Evolutionary conservation across 2,329 filamentous ascomycete genomes (phyloP).

Genomic region (Epichloe sibirici): DNA sequence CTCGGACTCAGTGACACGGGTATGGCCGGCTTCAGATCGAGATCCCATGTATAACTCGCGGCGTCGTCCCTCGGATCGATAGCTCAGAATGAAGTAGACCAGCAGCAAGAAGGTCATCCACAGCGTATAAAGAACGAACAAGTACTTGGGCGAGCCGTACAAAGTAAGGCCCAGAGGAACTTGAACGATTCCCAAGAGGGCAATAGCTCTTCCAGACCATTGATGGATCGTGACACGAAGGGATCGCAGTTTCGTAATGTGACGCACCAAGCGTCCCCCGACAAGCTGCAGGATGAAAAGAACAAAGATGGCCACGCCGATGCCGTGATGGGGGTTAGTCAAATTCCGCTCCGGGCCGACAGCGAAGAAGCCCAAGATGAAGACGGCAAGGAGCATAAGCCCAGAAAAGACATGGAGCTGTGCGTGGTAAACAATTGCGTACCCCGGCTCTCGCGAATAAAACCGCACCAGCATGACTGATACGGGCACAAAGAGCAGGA

Average conservation of each 20-base stretch:
- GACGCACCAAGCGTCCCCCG: slow-evolving; percentile 51
- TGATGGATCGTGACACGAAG: slow-evolving; percentile 61
- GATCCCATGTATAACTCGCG: slow-evolving; percentile 43
- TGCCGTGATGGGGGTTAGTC: slow-evolving; percentile 76
- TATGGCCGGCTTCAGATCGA: slow-evolving; percentile 37
- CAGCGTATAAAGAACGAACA: slow-evolving; percentile 78
- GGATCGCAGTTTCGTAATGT: slow-evolving; percentile 36
- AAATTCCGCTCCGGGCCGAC: slow-evolving; percentile 60
- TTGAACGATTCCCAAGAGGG: slow-evolving; percentile 73
- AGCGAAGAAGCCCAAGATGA: slow-evolving; percentile 66
- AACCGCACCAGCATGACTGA: slow-evolving; percentile 67
- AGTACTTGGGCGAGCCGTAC: slow-evolving; percentile 75
- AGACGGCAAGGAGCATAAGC: slow-evolving; percentile 55
- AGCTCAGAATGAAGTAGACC: slow-evolving; percentile 70
- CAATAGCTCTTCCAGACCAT: slow-evolving; percentile 70
- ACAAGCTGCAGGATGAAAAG: slow-evolving; percentile 60
- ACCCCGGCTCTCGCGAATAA: slow-evolving; percentile 47
- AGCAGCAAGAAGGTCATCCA: slow-evolving; percentile 63
- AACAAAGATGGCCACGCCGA: slow-evolving; percentile 67
- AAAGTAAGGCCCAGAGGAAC: slow-evolving; percentile 81
- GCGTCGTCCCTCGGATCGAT: slow-evolving; percentile 44
- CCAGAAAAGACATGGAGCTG: slow-evolving; percentile 61
- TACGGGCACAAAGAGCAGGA: slow-evolving; percentile 59
- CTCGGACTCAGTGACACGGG: slow-evolving; percentile 28
- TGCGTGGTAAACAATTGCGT: slow-evolving; percentile 57